These are phyloP conservation scores for Zoysia matrella DNA, from an alignment of 202 grass and related monocot genomes.

Conservation along the genomic window DNA sequence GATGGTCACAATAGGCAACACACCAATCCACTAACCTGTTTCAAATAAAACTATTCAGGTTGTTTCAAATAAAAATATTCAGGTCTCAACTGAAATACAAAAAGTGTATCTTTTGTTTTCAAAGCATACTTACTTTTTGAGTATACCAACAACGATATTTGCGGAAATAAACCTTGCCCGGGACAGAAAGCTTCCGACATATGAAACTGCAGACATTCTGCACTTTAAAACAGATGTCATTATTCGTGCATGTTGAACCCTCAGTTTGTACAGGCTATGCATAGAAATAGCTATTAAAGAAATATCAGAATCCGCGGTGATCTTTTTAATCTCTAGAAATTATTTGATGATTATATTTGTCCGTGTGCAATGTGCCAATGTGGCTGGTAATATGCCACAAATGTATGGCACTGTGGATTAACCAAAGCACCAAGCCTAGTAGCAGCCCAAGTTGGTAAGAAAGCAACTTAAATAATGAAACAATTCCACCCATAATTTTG, in stretches of 20 bases:
- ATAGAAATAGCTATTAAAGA: neutral
- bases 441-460: neutral
- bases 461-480: neutral
- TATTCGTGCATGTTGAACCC: conserved; percentile 8
- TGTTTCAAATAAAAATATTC: conserved; percentile 33
- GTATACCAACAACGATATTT: conserved; percentile 58
- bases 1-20: conserved; percentile 48
- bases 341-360: neutral
- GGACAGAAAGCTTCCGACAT: conserved; percentile 91
- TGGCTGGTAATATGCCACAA: conserved; percentile 3
- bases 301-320: neutral
- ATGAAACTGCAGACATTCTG: conserved; percentile 98
- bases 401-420: neutral
- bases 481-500: too few relatives aligned
- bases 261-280: neutral
- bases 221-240: conserved; percentile 18
- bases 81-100: conserved; percentile 21
- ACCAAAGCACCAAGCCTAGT: neutral
- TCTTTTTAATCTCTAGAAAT: conserved; percentile 4
- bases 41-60: neutral
- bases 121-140: conserved; percentile 57
- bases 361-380: too few relatives aligned
- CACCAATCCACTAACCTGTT: conserved; percentile 88
- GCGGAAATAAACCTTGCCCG: conserved; percentile 89
- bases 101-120: neutral